Conservation (phyloP, 306 rosid species). For the Corylus avellana region DNA sequence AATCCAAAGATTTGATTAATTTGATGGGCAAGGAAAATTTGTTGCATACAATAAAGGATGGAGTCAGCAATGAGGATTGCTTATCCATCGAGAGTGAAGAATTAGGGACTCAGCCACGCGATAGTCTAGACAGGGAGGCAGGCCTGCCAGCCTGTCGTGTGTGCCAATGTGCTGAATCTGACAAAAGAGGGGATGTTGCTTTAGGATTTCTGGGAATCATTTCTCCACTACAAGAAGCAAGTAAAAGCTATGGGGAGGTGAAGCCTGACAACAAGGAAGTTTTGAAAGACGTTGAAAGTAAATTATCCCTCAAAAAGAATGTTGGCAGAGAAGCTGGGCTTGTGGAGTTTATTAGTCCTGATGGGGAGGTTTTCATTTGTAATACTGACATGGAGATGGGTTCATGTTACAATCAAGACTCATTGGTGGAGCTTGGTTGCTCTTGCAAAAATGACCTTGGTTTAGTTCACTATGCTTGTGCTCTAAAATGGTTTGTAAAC, state of each 20-base stretch:
- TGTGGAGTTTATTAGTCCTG: slow-evolving; percentile 80
- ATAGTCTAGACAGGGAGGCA: slow-evolving; percentile 60
- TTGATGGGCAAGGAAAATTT: slow-evolving; percentile 52
- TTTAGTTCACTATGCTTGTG: slow-evolving; percentile 90
- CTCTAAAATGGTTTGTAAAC: slow-evolving; percentile 93
- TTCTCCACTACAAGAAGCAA: slow-evolving; percentile 44
- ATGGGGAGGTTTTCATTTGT: slow-evolving; percentile 86
- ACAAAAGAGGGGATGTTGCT: slow-evolving; percentile 76
- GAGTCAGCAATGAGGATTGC: slow-evolving; percentile 37
- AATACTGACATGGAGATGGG: slow-evolving; percentile 79
- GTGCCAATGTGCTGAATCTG: slow-evolving; percentile 91
- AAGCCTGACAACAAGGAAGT: slow-evolving; percentile 34
- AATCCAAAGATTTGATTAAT: slow-evolving; percentile 23
- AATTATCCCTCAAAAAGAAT: slow-evolving; percentile 32
- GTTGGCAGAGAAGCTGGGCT: slow-evolving; percentile 46
- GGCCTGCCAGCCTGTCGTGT: slow-evolving; percentile 77
- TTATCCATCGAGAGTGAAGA: slow-evolving; percentile 43
- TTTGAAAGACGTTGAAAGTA: slow-evolving; percentile 23
- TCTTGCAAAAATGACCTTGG: slow-evolving; percentile 95
- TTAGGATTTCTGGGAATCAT: slow-evolving; percentile 67
- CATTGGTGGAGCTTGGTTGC: slow-evolving; percentile 87
- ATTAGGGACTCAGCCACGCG: slow-evolving; percentile 49
- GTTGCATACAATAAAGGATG: slow-evolving; percentile 33
- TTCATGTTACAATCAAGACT: slow-evolving; percentile 53
- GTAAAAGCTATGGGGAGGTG: slow-evolving; percentile 35